A percentile compares a stretch with the other conserved stretches of the same genome.
These are phyloP conservation scores for Cercophora sp. DNA, from an alignment of 495 filamentous ascomycete species.

Conservation along the genomic window DNA sequence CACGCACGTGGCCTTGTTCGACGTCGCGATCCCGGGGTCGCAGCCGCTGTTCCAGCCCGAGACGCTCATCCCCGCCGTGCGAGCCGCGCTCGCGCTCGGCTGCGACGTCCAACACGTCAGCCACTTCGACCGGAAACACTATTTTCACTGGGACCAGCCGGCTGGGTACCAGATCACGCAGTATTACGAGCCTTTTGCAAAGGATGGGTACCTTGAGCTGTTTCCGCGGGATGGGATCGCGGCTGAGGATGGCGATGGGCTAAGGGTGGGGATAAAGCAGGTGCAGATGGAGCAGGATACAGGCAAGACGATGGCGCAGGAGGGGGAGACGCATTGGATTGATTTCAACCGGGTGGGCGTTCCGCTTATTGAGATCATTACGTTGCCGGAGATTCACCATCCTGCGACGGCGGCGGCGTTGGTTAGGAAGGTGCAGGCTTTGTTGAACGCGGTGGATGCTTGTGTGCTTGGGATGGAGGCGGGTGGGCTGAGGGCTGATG, in stretches of 20 bases:
- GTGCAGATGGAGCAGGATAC: conserved; percentile 98
- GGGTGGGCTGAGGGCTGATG: conserved; percentile 86
- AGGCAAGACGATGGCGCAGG: conserved; percentile 82
- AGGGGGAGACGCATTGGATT: conserved; percentile 66
- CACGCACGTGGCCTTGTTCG: conserved; percentile 80
- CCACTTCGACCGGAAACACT: conserved; percentile 93
- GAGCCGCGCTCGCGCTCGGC: conserved; percentile 79
- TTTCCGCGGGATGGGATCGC: conserved; percentile 76
- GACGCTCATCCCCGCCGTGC: conserved; percentile 80
- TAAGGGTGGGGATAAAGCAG: conserved; percentile 80
- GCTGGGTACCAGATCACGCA: conserved; percentile 97
- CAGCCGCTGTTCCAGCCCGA: conserved; percentile 83
- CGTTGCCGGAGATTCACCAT: conserved; percentile 76
- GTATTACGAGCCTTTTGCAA: conserved; percentile 85
- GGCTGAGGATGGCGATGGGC: conserved; percentile 57
- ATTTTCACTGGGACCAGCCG: conserved; percentile 98
- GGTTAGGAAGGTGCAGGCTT: conserved; percentile 81
- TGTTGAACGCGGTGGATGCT: conserved; percentile 75
- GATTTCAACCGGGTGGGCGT: conserved; percentile 93
- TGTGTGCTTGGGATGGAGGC: conserved; percentile 88
- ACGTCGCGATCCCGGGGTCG: conserved; percentile 82
- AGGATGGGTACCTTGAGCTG: conserved; percentile 66
- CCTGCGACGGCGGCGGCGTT: conserved; percentile 81
- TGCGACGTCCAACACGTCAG: conserved; percentile 73
- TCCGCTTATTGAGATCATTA: conserved; percentile 94